Evolutionary conservation across 306 rosid species (phyloP), one percentile per base, ranked within the genome.

Genomic region (Inga leiocalycina): DNA sequence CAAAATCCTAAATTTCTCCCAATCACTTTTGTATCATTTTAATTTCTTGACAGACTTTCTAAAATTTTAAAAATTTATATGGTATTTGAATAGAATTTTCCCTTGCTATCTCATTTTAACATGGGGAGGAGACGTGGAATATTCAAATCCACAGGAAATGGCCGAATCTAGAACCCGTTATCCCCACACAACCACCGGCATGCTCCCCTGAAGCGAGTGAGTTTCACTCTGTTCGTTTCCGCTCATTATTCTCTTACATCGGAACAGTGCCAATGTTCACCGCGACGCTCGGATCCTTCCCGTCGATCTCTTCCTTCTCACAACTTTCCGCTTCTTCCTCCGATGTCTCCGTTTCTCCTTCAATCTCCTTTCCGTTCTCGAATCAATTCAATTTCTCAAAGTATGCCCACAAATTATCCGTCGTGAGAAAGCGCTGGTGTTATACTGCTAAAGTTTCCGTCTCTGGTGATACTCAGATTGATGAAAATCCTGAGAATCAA

Each of bases 261-360:
- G 6, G 27, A 73, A 59, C 15, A 74, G 86, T 93, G 97, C 90
- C 89, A 70, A 70, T 87, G 45, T 89, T 88, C 83, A 46, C 88
- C 71, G 74, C 91, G 56, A 87, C 91, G 0, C 81, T 91, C 3
- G 86, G 89, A 1, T 88, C 96, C n/a, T 49, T 85, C 77, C 73
- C 89, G 0, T 62, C 84, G 84, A 22, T 88, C 43, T 91, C 88
- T 43, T 85, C 83, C 49, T 85, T 85, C 81, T 86, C 94, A 19
- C 62, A 71, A 22, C 35, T 44, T 45, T 24, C 81, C 32, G 3
- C 27, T 43, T 43, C 79, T 11, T 81, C 92, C 56, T 46, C 76
- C 19, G 64, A 84, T 37, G 75, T 85, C 24, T 74, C 65, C 22
- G 0, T 6, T 30, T 10, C 79, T 68, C 71, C 80, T 39, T 52